phyloP scores from a whole-genome alignment of 1,284 basidiomycete species.

The Malassezia restricta region DNA sequence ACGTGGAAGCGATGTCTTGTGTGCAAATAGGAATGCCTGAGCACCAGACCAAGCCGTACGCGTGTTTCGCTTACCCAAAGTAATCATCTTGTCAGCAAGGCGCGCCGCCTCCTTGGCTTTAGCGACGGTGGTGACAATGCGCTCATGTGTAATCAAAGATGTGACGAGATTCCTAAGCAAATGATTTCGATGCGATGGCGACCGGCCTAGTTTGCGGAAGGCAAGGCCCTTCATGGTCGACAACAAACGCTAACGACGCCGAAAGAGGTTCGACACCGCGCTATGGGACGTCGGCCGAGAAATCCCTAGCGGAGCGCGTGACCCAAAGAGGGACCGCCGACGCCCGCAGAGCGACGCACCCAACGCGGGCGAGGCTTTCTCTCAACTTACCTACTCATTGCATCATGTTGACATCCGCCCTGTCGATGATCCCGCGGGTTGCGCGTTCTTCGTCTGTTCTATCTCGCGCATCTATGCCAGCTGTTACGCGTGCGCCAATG shows the following conservation, averaged over 20 bases:
- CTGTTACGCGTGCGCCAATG: conserved; percentile 4
- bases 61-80: conserved; percentile 35
- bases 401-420: conserved; percentile 5
- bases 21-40: conserved; percentile 29
- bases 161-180: conserved; percentile 65
- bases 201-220: conserved; percentile 39
- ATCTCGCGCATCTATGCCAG: conserved; percentile 2
- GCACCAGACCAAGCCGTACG: conserved; percentile 24
- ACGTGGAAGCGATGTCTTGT: conserved; percentile 56
- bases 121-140: conserved; percentile 87
- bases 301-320: too few species aligned
- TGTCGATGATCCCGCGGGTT: conserved; percentile 12
- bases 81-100: conserved; percentile 75
- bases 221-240: conserved; percentile 40
- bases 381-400: neutral
- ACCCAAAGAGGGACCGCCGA: too few species aligned
- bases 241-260: neutral
- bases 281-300: too few species aligned
- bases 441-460: conserved; percentile 6
- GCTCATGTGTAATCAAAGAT: conserved; percentile 85
- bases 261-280: too few species aligned
- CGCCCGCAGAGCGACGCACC: too few species aligned
- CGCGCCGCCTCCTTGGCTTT: conserved; percentile 87
- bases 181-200: conserved; percentile 18
- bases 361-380: too few species aligned